Evolutionary conservation across 768 basidiomycete genomes (phyloP).

Genomic region (Kwoniella pini): DNA sequence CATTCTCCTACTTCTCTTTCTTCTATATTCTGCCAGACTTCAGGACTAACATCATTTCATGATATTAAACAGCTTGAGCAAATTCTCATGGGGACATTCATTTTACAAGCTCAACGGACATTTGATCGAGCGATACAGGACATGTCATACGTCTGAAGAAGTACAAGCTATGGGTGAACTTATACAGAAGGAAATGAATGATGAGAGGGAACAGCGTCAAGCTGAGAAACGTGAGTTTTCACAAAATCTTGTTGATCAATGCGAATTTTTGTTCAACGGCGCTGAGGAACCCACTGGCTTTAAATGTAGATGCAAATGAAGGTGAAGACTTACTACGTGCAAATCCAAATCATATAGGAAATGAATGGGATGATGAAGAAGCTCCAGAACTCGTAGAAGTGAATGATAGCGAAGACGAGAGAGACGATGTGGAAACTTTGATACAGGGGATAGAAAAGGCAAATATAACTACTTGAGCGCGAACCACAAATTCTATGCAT

Average conservation of each 20-base stretch:
- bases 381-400: slow-evolving; percentile 26
- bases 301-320: slow-evolving; percentile 19
- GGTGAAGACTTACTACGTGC: slow-evolving; percentile 41
- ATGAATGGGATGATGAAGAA: slow-evolving; percentile 28
- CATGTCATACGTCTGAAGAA: slow-evolving; percentile 60
- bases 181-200: slow-evolving; percentile 54
- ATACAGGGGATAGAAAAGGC: slow-evolving; percentile 34
- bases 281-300: too few species aligned
- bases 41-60: too few species aligned
- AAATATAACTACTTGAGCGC: slow-evolving; percentile 10
- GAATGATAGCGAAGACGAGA: slow-evolving; percentile 42
- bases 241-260: too few species aligned
- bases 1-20: background rate
- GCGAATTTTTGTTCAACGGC: too few species aligned
- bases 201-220: slow-evolving; percentile 37
- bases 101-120: slow-evolving; percentile 80
- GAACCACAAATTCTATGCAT: too few species aligned
- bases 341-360: slow-evolving; percentile 46
- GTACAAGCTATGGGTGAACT: slow-evolving; percentile 52
- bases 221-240: slow-evolving; percentile 38
- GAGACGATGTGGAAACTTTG: slow-evolving; percentile 47
- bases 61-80: slow-evolving; percentile 59
- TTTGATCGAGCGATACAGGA: slow-evolving; percentile 73
- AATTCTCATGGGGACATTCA: slow-evolving; percentile 87
- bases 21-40: background rate